Conservation (phyloP, 352 stramenopile species). For the Hyaloperonospora arabidopsidis region DNA sequence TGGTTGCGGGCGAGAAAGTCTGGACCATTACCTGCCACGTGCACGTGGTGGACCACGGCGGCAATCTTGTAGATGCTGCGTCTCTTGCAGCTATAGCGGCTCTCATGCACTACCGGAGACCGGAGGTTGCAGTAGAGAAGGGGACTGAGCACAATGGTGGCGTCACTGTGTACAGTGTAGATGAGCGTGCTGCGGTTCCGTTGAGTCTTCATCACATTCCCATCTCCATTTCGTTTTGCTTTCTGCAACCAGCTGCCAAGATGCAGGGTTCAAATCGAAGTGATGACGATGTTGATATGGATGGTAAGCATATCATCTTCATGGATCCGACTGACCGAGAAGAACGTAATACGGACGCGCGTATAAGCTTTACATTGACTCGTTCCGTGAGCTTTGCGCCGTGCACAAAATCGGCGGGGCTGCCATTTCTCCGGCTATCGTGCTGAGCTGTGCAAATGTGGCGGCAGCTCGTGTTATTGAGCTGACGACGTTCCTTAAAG, state of each 20-base stretch:
- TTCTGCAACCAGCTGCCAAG: constrained; percentile 36
- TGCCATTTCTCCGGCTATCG: constrained; percentile 48
- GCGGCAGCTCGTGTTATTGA: constrained; percentile 71
- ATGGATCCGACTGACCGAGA: constrained; percentile 87
- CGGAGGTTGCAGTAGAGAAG: constrained; percentile 73
- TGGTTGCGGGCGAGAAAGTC: constrained; percentile 89
- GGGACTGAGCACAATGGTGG: constrained; percentile 10
- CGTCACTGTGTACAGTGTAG: constrained; percentile 72
- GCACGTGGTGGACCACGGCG: constrained; percentile 88
- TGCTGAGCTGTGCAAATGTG: constrained; percentile 72
- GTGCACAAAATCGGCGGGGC: constrained; percentile 87
- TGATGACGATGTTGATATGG: constrained; percentile 24
- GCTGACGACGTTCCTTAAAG: constrained; percentile 70
- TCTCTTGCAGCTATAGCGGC: constrained; percentile 90
- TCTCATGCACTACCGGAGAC: constrained; percentile 89
- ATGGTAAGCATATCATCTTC: constrained; percentile 66
- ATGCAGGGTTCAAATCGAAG: constrained; percentile 8
- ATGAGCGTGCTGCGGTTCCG: constrained; percentile 86
- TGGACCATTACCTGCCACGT: constrained; percentile 91
- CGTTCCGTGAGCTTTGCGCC: constrained; percentile 85
- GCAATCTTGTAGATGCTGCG: constrained; percentile 88
- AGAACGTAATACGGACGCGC: constrained; percentile 82
- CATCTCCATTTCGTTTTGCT: constrained; percentile 92
- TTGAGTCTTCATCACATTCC: constrained; percentile 93
- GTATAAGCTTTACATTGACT: constrained; percentile 89